These are phyloP conservation scores for Pythium pyrilobum DNA, from an alignment of 352 stramenopile genomes.

Conservation along the genomic window DNA sequence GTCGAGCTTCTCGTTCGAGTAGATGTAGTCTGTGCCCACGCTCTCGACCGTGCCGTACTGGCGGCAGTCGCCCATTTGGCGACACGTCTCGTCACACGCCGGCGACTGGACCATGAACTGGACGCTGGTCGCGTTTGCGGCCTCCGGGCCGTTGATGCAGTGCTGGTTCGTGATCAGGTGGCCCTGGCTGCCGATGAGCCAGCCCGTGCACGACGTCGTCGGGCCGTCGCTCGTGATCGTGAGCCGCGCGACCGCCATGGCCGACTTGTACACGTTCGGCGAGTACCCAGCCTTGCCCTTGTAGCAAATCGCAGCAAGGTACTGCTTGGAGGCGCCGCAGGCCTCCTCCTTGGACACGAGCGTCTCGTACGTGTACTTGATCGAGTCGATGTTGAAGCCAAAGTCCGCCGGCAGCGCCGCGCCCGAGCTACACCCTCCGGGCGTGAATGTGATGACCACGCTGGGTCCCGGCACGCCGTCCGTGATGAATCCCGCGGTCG, in stretches of 20 bases:
- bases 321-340: slow-evolving; percentile 27
- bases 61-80: slow-evolving; percentile 20
- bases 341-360: slow-evolving; percentile 23
- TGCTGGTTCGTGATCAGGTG: slow-evolving; percentile 39
- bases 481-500: slow-evolving; percentile 8
- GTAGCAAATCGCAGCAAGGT: slow-evolving; percentile 30
- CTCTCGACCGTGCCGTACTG: slow-evolving; percentile 27
- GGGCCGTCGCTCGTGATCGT: slow-evolving; percentile 16
- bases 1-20: slow-evolving; percentile 32
- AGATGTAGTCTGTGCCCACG: slow-evolving; percentile 22
- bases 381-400: slow-evolving; percentile 25
- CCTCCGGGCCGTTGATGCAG: slow-evolving; percentile 23
- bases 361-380: slow-evolving; percentile 26
- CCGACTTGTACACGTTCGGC: slow-evolving; percentile 16
- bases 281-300: slow-evolving; percentile 19
- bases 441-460: slow-evolving; percentile 18
- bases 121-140: slow-evolving; percentile 19
- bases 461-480: slow-evolving; percentile 11
- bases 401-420: slow-evolving; percentile 8
- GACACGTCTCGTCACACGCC: slow-evolving; percentile 23
- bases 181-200: slow-evolving; percentile 28
- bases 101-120: slow-evolving; percentile 28
- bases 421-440: slow-evolving; percentile 2
- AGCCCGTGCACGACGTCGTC: slow-evolving; percentile 28
- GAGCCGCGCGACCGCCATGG: slow-evolving; percentile 28